These are phyloP conservation scores for Pythium rishiriense DNA, from an alignment of 352 stramenopile species.

Conservation along the genomic window DNA sequence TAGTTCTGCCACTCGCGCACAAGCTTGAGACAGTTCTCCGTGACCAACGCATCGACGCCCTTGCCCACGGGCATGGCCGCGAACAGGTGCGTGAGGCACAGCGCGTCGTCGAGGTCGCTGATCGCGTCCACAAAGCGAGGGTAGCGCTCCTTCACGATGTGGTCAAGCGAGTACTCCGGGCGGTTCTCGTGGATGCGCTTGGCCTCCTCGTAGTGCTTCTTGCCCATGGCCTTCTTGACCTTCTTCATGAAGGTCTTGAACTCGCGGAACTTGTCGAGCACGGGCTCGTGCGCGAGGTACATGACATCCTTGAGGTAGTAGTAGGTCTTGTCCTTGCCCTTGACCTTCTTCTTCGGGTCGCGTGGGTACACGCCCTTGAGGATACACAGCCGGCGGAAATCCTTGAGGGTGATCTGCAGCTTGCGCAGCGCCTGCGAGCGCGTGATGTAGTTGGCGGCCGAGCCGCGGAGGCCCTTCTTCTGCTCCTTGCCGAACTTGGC, in stretches of 20 bases:
- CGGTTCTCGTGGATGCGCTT: slow-evolving; percentile 84
- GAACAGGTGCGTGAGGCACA: slow-evolving; percentile 98
- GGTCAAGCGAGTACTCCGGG: slow-evolving; percentile 95
- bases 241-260: slow-evolving; percentile 99
- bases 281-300: slow-evolving; percentile 97
- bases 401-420: slow-evolving; percentile 96
- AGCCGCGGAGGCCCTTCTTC: slow-evolving; percentile 77
- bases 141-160: slow-evolving; percentile 99
- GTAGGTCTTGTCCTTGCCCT: slow-evolving; percentile 97
- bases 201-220: slow-evolving; percentile 81
- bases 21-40: slow-evolving; percentile 91
- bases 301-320: slow-evolving; percentile 99
- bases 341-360: slow-evolving; percentile 94
- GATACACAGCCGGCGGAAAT: slow-evolving; percentile 99
- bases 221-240: slow-evolving; percentile 83
- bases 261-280: slow-evolving; percentile 98
- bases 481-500: slow-evolving; percentile 88
- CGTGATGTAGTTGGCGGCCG: slow-evolving; percentile 95
- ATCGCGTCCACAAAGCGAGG: slow-evolving; percentile 97
- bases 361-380: slow-evolving; percentile 99
- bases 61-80: slow-evolving; percentile 93
- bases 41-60: slow-evolving; percentile 85
- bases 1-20: slow-evolving; percentile 97
- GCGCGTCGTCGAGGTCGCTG: slow-evolving; percentile 97
- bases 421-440: slow-evolving; percentile 93